Conservation (phyloP, 352 stramenopile genomes). For the Phytophthora ohioensis region DNA sequence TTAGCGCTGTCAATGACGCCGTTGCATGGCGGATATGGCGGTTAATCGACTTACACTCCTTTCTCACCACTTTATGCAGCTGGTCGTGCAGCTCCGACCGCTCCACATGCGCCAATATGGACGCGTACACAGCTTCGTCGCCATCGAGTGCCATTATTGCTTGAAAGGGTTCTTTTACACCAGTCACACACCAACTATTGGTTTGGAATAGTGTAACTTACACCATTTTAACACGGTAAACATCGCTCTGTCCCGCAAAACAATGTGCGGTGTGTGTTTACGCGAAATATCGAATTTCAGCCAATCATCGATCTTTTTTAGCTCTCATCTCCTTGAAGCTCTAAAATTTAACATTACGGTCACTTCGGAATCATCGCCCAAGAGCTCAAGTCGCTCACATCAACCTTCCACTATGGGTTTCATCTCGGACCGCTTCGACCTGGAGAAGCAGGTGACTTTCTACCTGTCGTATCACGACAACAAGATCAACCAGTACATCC, state of each 20-base stretch:
- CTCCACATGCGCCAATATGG: conserved; percentile 44
- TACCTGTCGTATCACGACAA: conserved; percentile 91
- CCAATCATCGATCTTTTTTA: conserved; percentile 8
- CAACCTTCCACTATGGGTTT: conserved; percentile 32
- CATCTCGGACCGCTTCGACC: conserved; percentile 72
- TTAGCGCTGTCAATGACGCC: conserved; percentile 28
- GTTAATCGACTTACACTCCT: conserved; percentile 18
- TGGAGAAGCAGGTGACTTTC: conserved; percentile 89
- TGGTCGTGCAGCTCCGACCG: conserved; percentile 31
- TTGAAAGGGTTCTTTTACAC: no score
- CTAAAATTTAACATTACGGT: conserved; percentile 15
- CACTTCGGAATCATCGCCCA: conserved; percentile 23
- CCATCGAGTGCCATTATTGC: conserved; percentile 13
- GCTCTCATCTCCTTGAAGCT: conserved; percentile 24
- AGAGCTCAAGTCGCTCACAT: conserved; percentile 10
- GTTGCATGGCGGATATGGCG: conserved; percentile 15
- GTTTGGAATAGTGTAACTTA: no score
- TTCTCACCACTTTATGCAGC: conserved; percentile 24
- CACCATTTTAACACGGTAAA: no score
- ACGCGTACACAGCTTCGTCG: conserved; percentile 42
- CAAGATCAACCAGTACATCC: conserved; percentile 85
- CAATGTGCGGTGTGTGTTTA: not conserved
- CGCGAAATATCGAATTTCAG: conserved; percentile 2
- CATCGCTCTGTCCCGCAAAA: no score
- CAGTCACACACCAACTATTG: no score